These are phyloP conservation scores for Ophiorrhiza pumila DNA, from an alignment of 257 asterid genomes.

Conservation along the genomic window DNA sequence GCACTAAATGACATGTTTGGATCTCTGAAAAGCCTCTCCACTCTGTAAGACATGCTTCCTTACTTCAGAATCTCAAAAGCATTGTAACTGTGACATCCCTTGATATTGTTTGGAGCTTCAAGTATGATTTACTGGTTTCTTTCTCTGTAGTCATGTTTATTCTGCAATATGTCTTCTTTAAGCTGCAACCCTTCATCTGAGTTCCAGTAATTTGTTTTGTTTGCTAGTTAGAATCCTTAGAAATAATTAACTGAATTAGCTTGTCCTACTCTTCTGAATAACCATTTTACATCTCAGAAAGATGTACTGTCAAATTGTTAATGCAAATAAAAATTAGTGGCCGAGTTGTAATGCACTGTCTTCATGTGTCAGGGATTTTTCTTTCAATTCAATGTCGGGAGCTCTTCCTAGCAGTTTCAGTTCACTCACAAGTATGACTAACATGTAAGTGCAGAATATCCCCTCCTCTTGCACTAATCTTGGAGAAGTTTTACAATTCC, in stretches of 20 bases:
- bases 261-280: background rate
- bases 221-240: background rate
- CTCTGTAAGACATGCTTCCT: constrained; percentile 54
- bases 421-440: constrained; percentile 44
- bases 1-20: constrained; percentile 49
- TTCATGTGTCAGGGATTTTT: constrained; percentile 70
- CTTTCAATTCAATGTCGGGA: constrained; percentile 66
- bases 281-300: background rate
- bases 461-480: constrained; percentile 2
- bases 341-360: constrained; percentile 12
- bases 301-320: too few relatives aligned
- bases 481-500: background rate
- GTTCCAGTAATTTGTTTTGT: background rate
- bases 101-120: constrained; percentile 3
- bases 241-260: background rate
- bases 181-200: background rate
- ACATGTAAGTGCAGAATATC: constrained; percentile 53
- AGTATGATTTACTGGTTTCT: background rate
- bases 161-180: background rate
- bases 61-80: background rate
- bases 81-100: background rate
- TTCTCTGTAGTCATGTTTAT: background rate
- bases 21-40: constrained; percentile 59
- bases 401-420: constrained; percentile 76
- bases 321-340: background rate